phyloP scores from a whole-genome alignment of 169 alveolate species.

The Theileria equi region DNA sequence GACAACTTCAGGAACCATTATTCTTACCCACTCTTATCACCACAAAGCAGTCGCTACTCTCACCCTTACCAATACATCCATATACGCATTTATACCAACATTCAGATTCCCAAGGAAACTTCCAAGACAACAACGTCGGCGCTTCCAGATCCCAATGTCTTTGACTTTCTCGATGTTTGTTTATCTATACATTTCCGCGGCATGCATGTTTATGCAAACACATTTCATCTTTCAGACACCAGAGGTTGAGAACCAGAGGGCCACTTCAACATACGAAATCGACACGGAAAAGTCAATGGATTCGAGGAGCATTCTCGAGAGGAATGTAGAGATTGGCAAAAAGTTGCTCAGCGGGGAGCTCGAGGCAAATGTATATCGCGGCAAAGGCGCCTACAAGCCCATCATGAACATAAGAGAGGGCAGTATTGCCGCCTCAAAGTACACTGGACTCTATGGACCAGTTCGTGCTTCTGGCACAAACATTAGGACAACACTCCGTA shows the following conservation, averaged over 20 bases:
- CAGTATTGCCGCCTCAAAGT: constrained; percentile 77
- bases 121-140: no score
- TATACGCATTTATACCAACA: no score
- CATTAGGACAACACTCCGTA: constrained; percentile 86
- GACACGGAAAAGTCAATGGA: constrained; percentile 75
- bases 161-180: no score
- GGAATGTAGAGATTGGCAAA: constrained; percentile 79
- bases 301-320: constrained; percentile 79
- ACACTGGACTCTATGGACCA: constrained; percentile 87
- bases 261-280: constrained; percentile 68
- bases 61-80: no score
- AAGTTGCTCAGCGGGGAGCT: constrained; percentile 76
- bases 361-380: constrained; percentile 80
- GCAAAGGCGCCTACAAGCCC: constrained; percentile 81
- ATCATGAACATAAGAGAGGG: constrained; percentile 75
- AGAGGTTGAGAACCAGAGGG: constrained; percentile 39
- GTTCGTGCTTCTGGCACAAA: constrained; percentile 81
- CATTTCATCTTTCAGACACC: constrained; percentile 18
- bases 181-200: no score
- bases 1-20: no score
- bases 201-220: constrained; percentile 23
- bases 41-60: no score
- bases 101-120: no score
- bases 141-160: no score
- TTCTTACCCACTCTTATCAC: no score